Evolutionary conservation across 192 early-diverging fungal genomes (phyloP), one percentile per base, ranked within the genome.

Genomic region (Pilobolus umbonatus): DNA sequence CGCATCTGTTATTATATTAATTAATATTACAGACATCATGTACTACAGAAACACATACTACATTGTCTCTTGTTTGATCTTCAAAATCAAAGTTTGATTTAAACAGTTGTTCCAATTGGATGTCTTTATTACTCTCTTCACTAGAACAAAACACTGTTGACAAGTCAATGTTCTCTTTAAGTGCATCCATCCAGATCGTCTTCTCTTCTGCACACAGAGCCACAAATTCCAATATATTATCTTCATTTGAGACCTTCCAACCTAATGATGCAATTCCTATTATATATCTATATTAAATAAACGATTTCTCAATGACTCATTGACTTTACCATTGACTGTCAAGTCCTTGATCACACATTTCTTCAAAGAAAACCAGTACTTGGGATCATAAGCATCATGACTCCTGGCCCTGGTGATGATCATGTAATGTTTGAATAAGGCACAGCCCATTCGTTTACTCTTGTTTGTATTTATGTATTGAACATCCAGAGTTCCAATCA

Each of bases 321-420:
- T 5, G 6, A 19, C 15, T 21, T 39, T 12, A n/a, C 67, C 57
- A 17, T 31, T 40, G n/a, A 61, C 64, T 34, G 52, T 53, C 5
- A 74, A 62, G 55, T 85, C 79, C 7, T 76, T 70, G 17, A 84
- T 55, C 3, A 72, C 75, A 76, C 84, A 83, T 6, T 78, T 75
- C 15, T 84, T 73, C 26, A 88, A 65, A 4, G 86, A 84, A 17
- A 88, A 80, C 86, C 86, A 88, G 51, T 80, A 77, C 29, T 78
- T 73, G 2, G 83, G 80, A 12, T 80, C 68, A 28, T 86, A 73
- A 25, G 60, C 61, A 12, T 61, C 68, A 0, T 68, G 46, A 19
- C 75, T 80, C 50, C 78, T 79, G 9, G 73, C 64, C 40, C 75
- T 80, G 25, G 85, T 71, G 9, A 88, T 74, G 8, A 88, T 74